Base-by-base conservation (phyloP, 805 yeast genomes). In the Candida khao-thaluensis region DNA sequence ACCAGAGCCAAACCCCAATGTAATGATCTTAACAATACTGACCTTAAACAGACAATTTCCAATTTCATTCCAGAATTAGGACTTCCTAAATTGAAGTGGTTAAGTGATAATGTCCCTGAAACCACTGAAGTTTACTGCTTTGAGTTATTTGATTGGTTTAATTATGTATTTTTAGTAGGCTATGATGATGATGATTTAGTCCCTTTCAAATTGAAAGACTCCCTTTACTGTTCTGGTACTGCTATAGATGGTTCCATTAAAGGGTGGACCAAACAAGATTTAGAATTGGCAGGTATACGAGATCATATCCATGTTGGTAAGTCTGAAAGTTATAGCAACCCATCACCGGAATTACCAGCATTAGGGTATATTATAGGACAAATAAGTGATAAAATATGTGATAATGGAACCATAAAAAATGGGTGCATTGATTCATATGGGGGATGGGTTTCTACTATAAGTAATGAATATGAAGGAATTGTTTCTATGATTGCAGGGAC, bases 401-500 rank as follows among this genome's bases (percentile, higher is more conserved):
- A 11, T 9, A 17, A 37, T 2, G 42, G 52, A 1, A 45, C 52
- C 1, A 55, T 66, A 3, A 59, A 62, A 7, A 70, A 71, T 37
- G 82, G 83, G 12, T 73, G 79, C 25, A 78, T 78, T 25, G 84
- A 79, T 49, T 75, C 83, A 40, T 79, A 79, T 50, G 73, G 77
- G 1, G 74, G 81, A 2, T 76, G 77, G 74, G 51, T 76, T 10
- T 60, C 74, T 0, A 58, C 70, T 1, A 10, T 31, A 4, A 5
- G 10, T 10, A 20, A 22, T 3, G 12, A 31, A 9, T 15, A 15
- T 8, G 35, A 31, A 4, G 35, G 35, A 7, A 32, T 47, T 2
- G 46, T 78, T 17, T 62, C 75, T 1, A 66, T 77, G 72, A 73
- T 77, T 5, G 85, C 82, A 1, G 84, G 84, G 0, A 79, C 84